Conservation (phyloP, 768 basidiomycete genomes). For the Solioccasus polychromus region DNA sequence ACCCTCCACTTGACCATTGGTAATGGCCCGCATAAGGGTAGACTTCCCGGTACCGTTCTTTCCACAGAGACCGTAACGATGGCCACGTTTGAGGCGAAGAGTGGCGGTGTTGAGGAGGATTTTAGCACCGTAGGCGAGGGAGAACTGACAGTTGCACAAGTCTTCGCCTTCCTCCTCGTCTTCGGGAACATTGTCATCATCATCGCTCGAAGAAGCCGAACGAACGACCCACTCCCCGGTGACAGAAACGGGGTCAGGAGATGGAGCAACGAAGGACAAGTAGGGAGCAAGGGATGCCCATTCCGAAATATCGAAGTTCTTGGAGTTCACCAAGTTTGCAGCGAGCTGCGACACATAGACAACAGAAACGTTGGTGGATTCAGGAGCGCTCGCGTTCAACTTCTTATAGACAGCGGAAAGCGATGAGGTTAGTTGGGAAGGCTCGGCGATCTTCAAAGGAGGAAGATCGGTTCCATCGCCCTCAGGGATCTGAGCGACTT, state of each 20-base stretch:
- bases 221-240: conserved; percentile 87
- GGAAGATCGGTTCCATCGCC: conserved; percentile 89
- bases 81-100: conserved; percentile 96
- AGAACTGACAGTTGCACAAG: conserved; percentile 98
- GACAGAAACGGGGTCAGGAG: conserved; percentile 64
- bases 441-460: conserved; percentile 75
- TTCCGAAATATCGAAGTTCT: conserved; percentile 87
- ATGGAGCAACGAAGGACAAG: conserved; percentile 61
- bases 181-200: conserved; percentile 64
- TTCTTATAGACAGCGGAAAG: conserved; percentile 86
- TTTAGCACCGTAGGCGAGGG: conserved; percentile 97
- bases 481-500: conserved; percentile 87
- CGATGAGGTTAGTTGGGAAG: conserved; percentile 58
- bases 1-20: conserved; percentile 95
- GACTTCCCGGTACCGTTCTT: conserved; percentile 99
- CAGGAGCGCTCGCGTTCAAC: conserved; percentile 56
- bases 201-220: conserved; percentile 75
- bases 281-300: conserved; percentile 84
- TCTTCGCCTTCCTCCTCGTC: conserved; percentile 99
- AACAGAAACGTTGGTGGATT: conserved; percentile 53
- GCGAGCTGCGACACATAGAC: conserved; percentile 79
- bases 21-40: conserved; percentile 90
- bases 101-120: conserved; percentile 95
- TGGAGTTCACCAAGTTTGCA: conserved; percentile 80
- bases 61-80: conserved; percentile 98